A percentile compares a stretch with the other conserved stretches of the same genome.
phyloP scores from a whole-genome alignment of 768 basidiomycete genomes.

The Tubosaeta sp. region DNA sequence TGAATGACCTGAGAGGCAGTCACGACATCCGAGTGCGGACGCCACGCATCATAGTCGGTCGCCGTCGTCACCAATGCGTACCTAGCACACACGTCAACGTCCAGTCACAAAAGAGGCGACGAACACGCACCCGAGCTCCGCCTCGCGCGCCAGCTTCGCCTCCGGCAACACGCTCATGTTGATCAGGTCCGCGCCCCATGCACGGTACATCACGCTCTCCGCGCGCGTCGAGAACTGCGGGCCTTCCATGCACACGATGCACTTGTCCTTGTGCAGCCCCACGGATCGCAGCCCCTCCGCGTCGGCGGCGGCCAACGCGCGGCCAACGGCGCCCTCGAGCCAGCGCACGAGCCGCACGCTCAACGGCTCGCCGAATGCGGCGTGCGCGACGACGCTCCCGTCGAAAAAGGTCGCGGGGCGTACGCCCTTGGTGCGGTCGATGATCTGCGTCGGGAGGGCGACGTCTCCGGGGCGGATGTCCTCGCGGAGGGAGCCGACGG shows the following conservation, averaged over 20 bases:
- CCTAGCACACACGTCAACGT: constrained; percentile 36
- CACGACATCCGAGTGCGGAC: constrained; percentile 72
- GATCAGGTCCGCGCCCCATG: constrained; percentile 90
- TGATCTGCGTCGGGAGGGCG: constrained; percentile 84
- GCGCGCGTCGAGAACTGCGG: constrained; percentile 98
- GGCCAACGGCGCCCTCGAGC: constrained; percentile 60
- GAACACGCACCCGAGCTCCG: constrained; percentile 71
- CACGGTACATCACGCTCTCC: constrained; percentile 90
- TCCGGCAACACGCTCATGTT: constrained; percentile 98
- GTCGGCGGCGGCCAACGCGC: no score
- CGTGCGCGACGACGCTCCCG: constrained; percentile 81
- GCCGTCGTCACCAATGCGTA: constrained; percentile 88
- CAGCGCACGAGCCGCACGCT: constrained; percentile 57
- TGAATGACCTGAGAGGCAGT: constrained; percentile 90
- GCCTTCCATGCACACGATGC: constrained; percentile 95
- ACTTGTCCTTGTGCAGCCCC: constrained; percentile 75
- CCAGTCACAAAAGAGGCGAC: neutral
- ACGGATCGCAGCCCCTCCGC: no score
- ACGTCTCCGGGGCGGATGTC: constrained; percentile 91
- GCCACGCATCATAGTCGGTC: constrained; percentile 97
- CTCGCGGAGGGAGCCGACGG: constrained; percentile 92
- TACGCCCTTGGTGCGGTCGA: constrained; percentile 93
- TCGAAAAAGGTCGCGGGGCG: constrained; percentile 89
- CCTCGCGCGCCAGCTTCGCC: constrained; percentile 94
- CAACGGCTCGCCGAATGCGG: constrained; percentile 93